phyloP scores from a whole-genome alignment of 495 filamentous ascomycete genomes.

The Aspergillus asperescens region DNA sequence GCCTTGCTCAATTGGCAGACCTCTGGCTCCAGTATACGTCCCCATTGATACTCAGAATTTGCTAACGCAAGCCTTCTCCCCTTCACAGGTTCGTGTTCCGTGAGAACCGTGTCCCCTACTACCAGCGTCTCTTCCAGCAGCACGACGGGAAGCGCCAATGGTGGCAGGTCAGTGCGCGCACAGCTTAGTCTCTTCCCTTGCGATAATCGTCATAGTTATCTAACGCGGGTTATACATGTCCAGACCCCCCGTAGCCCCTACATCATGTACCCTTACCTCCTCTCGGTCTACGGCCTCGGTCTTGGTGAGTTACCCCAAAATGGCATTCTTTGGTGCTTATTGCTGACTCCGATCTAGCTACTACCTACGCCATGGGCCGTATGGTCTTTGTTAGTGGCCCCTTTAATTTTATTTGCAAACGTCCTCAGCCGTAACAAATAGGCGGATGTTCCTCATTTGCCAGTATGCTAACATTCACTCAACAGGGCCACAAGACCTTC shows the following conservation, averaged over 20 bases:
- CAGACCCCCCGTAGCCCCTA: conserved; percentile 59
- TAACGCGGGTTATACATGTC: conserved; percentile 4
- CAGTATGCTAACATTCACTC: conserved; percentile 22
- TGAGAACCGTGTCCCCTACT: conserved; percentile 77
- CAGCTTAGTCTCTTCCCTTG: background rate
- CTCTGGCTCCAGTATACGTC: background rate
- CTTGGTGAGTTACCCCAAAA: conserved; percentile 38
- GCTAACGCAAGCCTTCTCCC: conserved; percentile 8
- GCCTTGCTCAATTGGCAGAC: conserved; percentile 21
- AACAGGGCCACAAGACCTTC: conserved; percentile 82
- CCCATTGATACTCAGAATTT: conserved; percentile 3
- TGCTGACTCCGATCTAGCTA: conserved; percentile 32
- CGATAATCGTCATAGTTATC: background rate
- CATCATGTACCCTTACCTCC: conserved; percentile 69
- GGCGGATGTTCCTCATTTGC: background rate
- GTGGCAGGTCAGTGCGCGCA: conserved; percentile 65
- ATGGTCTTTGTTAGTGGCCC: conserved; percentile 48
- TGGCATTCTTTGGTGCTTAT: background rate
- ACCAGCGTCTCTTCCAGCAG: conserved; percentile 77
- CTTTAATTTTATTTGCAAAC: background rate
- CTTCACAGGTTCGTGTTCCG: conserved; percentile 62
- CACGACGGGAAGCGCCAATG: conserved; percentile 78
- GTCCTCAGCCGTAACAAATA: background rate
- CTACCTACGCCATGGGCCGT: conserved; percentile 55
- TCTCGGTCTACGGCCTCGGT: conserved; percentile 58